These are phyloP conservation scores for Dothideomycetes sp. DNA, from an alignment of 2,329 filamentous ascomycete genomes.

Conservation along the genomic window DNA sequence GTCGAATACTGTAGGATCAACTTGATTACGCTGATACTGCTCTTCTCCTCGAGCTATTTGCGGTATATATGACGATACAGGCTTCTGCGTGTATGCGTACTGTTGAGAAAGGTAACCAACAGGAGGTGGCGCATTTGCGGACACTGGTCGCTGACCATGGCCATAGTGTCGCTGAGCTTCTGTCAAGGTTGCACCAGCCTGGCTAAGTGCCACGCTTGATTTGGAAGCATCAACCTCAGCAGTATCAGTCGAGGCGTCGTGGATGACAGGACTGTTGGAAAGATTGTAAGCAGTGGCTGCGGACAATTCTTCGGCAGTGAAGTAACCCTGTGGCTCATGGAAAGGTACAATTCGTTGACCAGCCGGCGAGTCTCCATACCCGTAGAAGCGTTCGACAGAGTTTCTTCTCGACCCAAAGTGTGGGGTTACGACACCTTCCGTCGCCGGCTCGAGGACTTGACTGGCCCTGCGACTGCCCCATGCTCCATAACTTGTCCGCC, in stretches of 20 bases:
- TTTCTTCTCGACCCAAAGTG: neutral
- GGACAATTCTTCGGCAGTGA: neutral
- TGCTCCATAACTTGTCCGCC: neutral
- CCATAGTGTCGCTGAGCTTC: neutral
- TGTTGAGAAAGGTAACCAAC: neutral
- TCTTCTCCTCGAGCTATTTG: neutral
- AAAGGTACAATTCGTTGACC: too few species aligned
- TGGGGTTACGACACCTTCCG: neutral
- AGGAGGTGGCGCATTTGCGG: neutral
- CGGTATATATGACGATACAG: neutral
- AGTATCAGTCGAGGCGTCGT: too few species aligned
- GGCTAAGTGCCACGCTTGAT: too few species aligned
- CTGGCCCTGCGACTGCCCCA: conserved; percentile 2
- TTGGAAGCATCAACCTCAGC: too few species aligned
- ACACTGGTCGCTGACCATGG: neutral
- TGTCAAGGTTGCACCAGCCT: too few species aligned
- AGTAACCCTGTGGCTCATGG: too few species aligned
- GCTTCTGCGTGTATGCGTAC: neutral
- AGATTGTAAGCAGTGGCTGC: neutral
- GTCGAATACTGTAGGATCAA: conserved; percentile 10
- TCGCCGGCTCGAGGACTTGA: neutral
- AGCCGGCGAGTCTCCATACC: neutral
- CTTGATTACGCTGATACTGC: neutral
- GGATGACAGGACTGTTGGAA: too few species aligned
- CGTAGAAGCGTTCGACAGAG: neutral